These are phyloP conservation scores for Alternaria sp. DNA, from an alignment of 2,329 filamentous ascomycete species.

Conservation along the genomic window DNA sequence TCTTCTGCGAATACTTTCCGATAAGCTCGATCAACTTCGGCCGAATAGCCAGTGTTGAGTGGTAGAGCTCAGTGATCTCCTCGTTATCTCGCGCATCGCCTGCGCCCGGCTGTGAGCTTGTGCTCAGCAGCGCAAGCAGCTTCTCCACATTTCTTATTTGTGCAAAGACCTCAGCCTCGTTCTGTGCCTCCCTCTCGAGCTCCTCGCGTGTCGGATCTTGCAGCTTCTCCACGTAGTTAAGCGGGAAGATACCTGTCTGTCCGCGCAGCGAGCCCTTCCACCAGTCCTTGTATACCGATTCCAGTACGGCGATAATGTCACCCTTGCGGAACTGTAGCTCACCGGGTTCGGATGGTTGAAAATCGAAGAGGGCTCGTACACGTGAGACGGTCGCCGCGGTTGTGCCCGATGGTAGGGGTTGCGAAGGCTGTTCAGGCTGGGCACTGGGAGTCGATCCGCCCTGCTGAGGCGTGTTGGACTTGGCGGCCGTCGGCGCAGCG, in stretches of 20 bases:
- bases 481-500: slow-evolving; percentile 49
- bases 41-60: slow-evolving; percentile 90
- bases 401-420: slow-evolving; percentile 76
- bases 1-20: slow-evolving; percentile 99
- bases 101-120: slow-evolving; percentile 61
- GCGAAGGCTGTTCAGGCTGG: slow-evolving; percentile 54
- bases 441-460: slow-evolving; percentile 27
- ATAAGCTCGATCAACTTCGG: slow-evolving; percentile 98
- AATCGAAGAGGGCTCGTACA: slow-evolving; percentile 92
- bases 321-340: slow-evolving; percentile 97
- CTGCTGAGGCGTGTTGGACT: slow-evolving; percentile 50
- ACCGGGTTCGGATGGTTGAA: slow-evolving; percentile 89
- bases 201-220: slow-evolving; percentile 94
- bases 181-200: slow-evolving; percentile 91
- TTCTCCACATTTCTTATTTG: slow-evolving; percentile 81
- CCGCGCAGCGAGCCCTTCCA: slow-evolving; percentile 96
- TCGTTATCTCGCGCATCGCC: slow-evolving; percentile 88
- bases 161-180: slow-evolving; percentile 82
- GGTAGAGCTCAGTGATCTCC: slow-evolving; percentile 90
- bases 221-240: slow-evolving; percentile 98
- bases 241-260: slow-evolving; percentile 94
- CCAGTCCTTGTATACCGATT: slow-evolving; percentile 99
- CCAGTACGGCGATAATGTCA: slow-evolving; percentile 94
- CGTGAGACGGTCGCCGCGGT: slow-evolving; percentile 96
- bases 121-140: slow-evolving; percentile 86